Evolutionary conservation across 495 filamentous ascomycete genomes (phyloP).

Genomic region (Xylaria scruposa): DNA sequence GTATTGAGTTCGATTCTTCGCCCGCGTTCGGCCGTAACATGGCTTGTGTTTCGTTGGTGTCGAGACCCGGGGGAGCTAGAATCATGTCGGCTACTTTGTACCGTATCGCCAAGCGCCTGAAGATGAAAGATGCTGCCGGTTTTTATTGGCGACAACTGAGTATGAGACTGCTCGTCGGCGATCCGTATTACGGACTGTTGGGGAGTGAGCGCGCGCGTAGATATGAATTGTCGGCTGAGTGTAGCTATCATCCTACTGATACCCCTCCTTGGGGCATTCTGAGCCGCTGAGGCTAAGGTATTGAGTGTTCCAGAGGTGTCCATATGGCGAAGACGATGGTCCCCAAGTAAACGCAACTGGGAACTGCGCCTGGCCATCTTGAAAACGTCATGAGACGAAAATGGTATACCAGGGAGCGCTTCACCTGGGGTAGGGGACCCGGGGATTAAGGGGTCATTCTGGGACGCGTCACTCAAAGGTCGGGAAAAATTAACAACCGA

Average conservation of each 20-base stretch:
- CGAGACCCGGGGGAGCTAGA: constrained; percentile 4
- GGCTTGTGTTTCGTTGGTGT: not conserved
- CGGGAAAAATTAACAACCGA: constrained; percentile 25
- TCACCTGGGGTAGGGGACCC: constrained; percentile 25
- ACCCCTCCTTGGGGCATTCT: constrained; percentile 8
- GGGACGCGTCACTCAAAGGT: constrained; percentile 22
- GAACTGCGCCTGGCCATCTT: constrained; percentile 23
- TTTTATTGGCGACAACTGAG: constrained; percentile 17
- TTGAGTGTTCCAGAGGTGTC: constrained; percentile 16
- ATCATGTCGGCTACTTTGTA: constrained; percentile 25
- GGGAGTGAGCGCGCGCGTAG: not conserved
- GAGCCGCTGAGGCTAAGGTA: not conserved
- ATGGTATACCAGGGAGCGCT: constrained; percentile 31
- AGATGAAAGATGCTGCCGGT: constrained; percentile 32
- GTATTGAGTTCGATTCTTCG: not conserved
- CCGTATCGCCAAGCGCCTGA: constrained; percentile 31
- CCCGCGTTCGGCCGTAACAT: not conserved
- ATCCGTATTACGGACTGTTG: not conserved
- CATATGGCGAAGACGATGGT: constrained; percentile 16
- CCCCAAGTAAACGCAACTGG: constrained; percentile 22
- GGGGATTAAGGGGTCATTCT: constrained; percentile 11
- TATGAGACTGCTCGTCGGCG: not conserved
- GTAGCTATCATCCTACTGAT: constrained; percentile 21
- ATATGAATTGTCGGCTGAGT: constrained; percentile 24
- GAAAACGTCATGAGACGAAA: constrained; percentile 25